Base-by-base conservation (phyloP, 768 basidiomycete species). In the Mycena galopus region DNA sequence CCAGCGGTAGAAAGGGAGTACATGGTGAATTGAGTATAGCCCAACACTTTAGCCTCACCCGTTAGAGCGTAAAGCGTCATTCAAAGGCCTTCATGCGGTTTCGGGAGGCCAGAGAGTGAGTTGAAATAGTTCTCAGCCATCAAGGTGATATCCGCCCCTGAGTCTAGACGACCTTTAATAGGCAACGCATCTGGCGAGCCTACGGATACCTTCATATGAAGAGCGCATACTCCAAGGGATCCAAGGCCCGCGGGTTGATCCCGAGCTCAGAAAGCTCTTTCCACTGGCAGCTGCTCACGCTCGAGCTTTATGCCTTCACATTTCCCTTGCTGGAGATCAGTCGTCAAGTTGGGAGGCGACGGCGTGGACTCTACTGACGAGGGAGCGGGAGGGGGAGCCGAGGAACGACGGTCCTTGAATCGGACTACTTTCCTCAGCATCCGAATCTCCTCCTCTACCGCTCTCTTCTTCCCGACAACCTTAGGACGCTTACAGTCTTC, bases 41-140 rank as follows among this genome's bases (percentile, higher is more conserved):
- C 55, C 30, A 56, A 19, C 2, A 56, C 55, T 30, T 56, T 56
- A 2, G 55, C 55, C 10, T 56, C 29, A 1, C 55, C 55, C 11
- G 55, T 56, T 2, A 56, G 21, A 23, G 30, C 29, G 14, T 56
- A 56, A 16, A 56, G 55, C 4, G 3, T 11, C 51, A 55, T 55
- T 14, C 51, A 9, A 67, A 71, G 51, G 11, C 73, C 70, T 16
- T 61, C 47, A 7, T 55, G 51, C 3, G 64, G 65, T 33, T 60
- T 47, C 1, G 64, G 65, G 2, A 63, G 23, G 23, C 33, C 59
- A 4, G 27, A n/a, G 19, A 67, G 1, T 1, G 14, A 29, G 4
- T 21, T 23, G 37, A 35, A 60, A 14, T 42, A 42, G 4, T 60
- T 37, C 57, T 58, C 37, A 25, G 50, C 25, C 50, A 51, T 47